A percentile compares a stretch with the other conserved stretches of the same genome.
phyloP scores from a whole-genome alignment of 495 filamentous ascomycete genomes.

The Aspergillus conjunctus region DNA sequence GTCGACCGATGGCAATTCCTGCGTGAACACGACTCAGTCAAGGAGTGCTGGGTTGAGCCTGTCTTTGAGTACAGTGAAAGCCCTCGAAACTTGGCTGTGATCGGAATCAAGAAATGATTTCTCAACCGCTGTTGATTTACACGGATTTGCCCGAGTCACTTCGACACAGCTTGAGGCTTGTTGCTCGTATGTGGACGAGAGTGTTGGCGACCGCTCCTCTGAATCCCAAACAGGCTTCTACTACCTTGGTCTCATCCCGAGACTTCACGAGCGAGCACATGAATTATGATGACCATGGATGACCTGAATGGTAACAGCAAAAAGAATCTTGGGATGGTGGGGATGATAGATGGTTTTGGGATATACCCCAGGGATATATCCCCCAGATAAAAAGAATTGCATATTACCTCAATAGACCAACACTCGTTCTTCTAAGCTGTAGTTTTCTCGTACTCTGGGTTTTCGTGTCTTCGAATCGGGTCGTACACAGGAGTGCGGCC shows the following conservation, averaged over 20 bases:
- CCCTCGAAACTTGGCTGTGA: conserved; percentile 85
- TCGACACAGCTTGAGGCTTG: too few relatives aligned
- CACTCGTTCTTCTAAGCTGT: too few relatives aligned
- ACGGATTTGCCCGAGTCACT: too few relatives aligned
- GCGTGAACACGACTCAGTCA: conserved; percentile 66
- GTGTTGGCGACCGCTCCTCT: too few relatives aligned
- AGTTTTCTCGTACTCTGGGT: too few relatives aligned
- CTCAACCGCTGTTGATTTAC: too few relatives aligned
- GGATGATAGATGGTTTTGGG: background rate
- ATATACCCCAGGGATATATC: background rate
- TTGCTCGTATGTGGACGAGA: too few relatives aligned
- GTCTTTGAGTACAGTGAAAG: conserved; percentile 91
- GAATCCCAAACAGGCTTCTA: too few relatives aligned
- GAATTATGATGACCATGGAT: too few relatives aligned
- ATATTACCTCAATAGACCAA: background rate
- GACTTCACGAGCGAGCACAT: too few relatives aligned
- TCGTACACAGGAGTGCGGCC: background rate
- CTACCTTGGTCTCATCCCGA: too few relatives aligned
- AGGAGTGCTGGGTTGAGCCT: conserved; percentile 84
- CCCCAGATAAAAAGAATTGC: background rate
- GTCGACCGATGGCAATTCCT: conserved; percentile 91
- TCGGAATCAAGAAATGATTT: conserved; percentile 74
- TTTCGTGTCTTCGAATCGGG: background rate
- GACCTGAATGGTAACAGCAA: background rate
- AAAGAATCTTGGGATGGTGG: background rate